These are phyloP conservation scores for Cercospora brassicicola DNA, from an alignment of 2,329 filamentous ascomycete genomes.

Conservation along the genomic window DNA sequence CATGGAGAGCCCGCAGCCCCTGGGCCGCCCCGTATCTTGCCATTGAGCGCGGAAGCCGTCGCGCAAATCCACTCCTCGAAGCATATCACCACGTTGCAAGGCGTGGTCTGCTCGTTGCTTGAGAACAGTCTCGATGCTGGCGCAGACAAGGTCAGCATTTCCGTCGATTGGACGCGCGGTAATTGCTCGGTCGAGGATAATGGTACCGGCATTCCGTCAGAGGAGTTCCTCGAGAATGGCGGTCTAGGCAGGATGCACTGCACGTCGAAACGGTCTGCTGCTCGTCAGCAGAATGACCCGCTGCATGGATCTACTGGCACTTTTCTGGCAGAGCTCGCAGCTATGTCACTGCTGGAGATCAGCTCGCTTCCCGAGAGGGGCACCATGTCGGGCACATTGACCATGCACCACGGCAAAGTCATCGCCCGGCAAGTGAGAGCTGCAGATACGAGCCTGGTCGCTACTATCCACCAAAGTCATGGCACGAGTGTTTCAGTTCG, in stretches of 20 bases:
- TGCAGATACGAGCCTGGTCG: not conserved
- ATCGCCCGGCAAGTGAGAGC: conserved; percentile 63
- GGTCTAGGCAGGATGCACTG: conserved; percentile 67
- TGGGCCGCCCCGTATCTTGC: conserved; percentile 27
- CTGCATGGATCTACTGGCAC: conserved; percentile 68
- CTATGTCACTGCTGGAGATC: conserved; percentile 73
- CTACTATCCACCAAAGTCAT: conserved; percentile 2
- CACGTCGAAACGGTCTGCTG: conserved; percentile 68
- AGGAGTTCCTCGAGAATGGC: conserved; percentile 70
- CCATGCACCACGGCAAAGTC: conserved; percentile 67
- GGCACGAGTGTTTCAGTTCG: conserved; percentile 76
- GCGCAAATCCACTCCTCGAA: conserved; percentile 81
- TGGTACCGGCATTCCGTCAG: conserved; percentile 71
- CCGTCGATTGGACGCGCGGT: conserved; percentile 72
- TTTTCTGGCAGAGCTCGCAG: conserved; percentile 75
- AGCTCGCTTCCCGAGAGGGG: conserved; percentile 65
- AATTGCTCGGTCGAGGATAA: conserved; percentile 81
- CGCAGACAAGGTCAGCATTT: conserved; percentile 67
- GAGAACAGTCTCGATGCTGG: conserved; percentile 83
- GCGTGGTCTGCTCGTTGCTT: conserved; percentile 69
- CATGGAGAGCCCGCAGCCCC: conserved; percentile 6
- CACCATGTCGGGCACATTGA: conserved; percentile 63
- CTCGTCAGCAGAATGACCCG: conserved; percentile 31
- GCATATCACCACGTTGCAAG: conserved; percentile 72
- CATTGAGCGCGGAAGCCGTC: conserved; percentile 30